These are phyloP conservation scores for Kazachstania psychrophila DNA, from an alignment of 805 yeast genomes.

Conservation along the genomic window DNA sequence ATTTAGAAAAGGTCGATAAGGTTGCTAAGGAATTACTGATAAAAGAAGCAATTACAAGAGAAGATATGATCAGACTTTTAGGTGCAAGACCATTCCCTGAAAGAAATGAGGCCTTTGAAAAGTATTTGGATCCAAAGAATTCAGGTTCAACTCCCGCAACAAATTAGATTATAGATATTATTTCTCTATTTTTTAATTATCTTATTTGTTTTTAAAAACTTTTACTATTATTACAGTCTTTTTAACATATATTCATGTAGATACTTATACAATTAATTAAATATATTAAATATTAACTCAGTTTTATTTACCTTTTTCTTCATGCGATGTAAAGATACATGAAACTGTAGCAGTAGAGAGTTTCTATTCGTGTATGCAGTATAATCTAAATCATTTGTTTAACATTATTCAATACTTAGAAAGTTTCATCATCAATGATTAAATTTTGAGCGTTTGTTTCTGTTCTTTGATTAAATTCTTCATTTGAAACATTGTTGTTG, in stretches of 20 bases:
- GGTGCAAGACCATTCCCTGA: conserved; percentile 93
- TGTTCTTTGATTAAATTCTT: background rate
- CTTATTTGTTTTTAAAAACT: background rate
- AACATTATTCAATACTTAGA: too few relatives aligned
- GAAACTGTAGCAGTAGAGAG: too few relatives aligned
- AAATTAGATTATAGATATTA: conserved; percentile 3
- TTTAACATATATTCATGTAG: conserved; percentile 7
- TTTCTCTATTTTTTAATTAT: conserved; percentile 1
- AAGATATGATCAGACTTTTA: conserved; percentile 81
- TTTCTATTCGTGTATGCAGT: too few relatives aligned
- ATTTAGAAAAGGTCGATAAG: conserved; percentile 60
- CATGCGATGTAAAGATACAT: too few relatives aligned
- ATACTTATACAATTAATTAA: conserved; percentile 3
- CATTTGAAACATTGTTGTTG: background rate
- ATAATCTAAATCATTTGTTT: too few relatives aligned
- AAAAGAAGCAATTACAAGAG: conserved; percentile 88
- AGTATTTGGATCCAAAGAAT: conserved; percentile 49
- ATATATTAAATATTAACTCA: background rate
- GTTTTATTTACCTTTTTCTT: background rate
- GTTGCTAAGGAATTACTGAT: conserved; percentile 80
- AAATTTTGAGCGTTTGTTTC: conserved; percentile 18
- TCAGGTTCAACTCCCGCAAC: conserved; percentile 9
- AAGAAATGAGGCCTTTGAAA: conserved; percentile 84
- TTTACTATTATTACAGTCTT: background rate
- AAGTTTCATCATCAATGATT: conserved; percentile 30